Evolutionary conservation across 495 filamentous ascomycete genomes (phyloP).

Genomic region (Talaromyces thailandensis): DNA sequence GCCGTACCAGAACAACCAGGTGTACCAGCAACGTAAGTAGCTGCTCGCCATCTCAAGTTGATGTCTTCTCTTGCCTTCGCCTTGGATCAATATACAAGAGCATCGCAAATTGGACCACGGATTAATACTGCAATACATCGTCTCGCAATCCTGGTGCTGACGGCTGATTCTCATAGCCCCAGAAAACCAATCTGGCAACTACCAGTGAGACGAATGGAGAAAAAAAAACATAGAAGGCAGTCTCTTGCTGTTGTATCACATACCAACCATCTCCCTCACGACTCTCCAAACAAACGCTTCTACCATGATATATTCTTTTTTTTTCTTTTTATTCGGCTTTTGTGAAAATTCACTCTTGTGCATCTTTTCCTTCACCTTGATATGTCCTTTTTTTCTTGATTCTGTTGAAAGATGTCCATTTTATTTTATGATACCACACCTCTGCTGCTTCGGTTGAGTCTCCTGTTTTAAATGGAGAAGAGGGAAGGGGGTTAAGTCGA

Average conservation of each 20-base stretch:
- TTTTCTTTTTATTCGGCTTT: conserved; percentile 1
- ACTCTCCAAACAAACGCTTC: background rate
- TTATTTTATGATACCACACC: conserved; percentile 12
- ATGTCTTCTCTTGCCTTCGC: conserved; percentile 4
- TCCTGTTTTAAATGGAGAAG: conserved; percentile 17
- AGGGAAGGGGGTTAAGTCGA: background rate
- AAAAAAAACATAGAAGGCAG: background rate
- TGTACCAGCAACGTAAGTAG: conserved; percentile 69
- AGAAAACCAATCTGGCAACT: conserved; percentile 11
- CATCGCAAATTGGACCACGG: conserved; percentile 7
- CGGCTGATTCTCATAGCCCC: conserved; percentile 11
- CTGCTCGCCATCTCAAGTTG: conserved; percentile 7
- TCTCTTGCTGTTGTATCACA: background rate
- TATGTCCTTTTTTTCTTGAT: background rate
- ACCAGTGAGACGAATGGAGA: conserved; percentile 2
- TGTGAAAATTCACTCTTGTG: background rate
- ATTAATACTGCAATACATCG: conserved; percentile 6
- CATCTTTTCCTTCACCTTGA: background rate
- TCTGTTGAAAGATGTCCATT: background rate
- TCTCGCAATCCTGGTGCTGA: conserved; percentile 11
- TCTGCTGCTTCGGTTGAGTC: conserved; percentile 20
- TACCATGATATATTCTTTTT: background rate
- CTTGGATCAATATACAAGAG: conserved; percentile 5
- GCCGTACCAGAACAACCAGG: conserved; percentile 62
- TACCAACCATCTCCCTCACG: background rate